Conservation (phyloP, 495 filamentous ascomycete genomes). For the Pseudotulostoma volvatum region DNA sequence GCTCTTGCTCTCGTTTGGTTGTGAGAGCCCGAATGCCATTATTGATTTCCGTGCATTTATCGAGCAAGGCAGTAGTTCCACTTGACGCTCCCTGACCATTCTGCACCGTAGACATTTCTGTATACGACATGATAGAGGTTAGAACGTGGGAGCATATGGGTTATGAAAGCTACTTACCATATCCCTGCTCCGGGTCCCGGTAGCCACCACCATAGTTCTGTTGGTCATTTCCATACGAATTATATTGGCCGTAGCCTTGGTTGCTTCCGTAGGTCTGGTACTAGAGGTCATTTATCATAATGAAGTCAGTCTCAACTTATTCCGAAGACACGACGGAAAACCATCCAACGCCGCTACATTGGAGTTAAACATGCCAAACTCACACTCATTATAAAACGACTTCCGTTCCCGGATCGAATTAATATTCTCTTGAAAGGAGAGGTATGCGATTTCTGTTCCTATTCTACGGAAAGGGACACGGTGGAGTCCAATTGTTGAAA, state of each 20-base stretch:
- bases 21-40: slow-evolving; percentile 40
- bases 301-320: neutral
- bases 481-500: neutral
- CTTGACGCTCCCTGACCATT: slow-evolving; percentile 18
- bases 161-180: slow-evolving; percentile 25
- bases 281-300: slow-evolving; percentile 3
- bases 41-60: slow-evolving; percentile 67
- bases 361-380: too few relatives aligned
- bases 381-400: neutral
- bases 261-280: slow-evolving; percentile 20
- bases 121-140: slow-evolving; percentile 14
- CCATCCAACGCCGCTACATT: too few relatives aligned
- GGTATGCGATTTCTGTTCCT: neutral
- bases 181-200: slow-evolving; percentile 20
- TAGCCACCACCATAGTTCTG: slow-evolving; percentile 19
- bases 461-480: neutral
- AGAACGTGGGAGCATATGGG: slow-evolving; percentile 5
- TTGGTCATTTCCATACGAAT: slow-evolving; percentile 34
- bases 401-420: neutral
- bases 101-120: slow-evolving; percentile 51
- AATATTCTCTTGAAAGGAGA: neutral
- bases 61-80: slow-evolving; percentile 59
- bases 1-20: slow-evolving; percentile 23
- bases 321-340: neutral
- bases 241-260: slow-evolving; percentile 39